Base-by-base conservation (phyloP, 2,329 filamentous ascomycete species). In the Diplodia seriata region DNA sequence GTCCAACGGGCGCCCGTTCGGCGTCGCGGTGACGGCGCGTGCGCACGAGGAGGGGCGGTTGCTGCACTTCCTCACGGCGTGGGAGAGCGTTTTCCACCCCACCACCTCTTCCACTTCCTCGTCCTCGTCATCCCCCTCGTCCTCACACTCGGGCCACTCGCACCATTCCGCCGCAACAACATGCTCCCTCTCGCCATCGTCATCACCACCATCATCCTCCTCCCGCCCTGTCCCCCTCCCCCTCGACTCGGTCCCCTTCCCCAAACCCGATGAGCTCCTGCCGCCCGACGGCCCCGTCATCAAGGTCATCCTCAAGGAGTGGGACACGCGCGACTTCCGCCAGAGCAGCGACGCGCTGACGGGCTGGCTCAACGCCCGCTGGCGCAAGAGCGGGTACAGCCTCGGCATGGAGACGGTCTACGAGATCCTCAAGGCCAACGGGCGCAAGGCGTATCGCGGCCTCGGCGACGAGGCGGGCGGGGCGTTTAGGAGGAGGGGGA, bases 1-100 rank as follows among this genome's bases (percentile, higher is more conserved):
- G 64, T 72, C 76, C 38, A 77, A 78, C 68, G 76, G 76, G 53
- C 76, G 77, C 51, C 77, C 76, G 12, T 79, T 79, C 63, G 77
- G 77, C 57, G 63, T 79, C 12, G 75, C 74, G 0, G 70, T 77
- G 14, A 73, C 75, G 2, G 75, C 75, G 0, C 76, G 74, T 3
- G 73, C 76, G 0, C 73, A 77, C 71, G 75, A 74, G 18, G 77
- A 79, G 66, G 71, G 74, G 66, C 69, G 70, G 2, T 72, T 78
- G 15, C 72, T 78, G 1, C 77, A 78, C 70, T 78, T 78, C 69
- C 70, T 78, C 8, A 77, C 74, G 29, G 76, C 76, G 5, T 78
- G 76, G 72, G 77, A 78, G 69, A 72, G 74, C 54, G 75, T 75
- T 0, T 78, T 78, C 64, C 76, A 47, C n/a, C 43, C 40, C 4